These are phyloP conservation scores for Leccinum incarnatum DNA, from an alignment of 768 basidiomycete genomes.

Conservation along the genomic window DNA sequence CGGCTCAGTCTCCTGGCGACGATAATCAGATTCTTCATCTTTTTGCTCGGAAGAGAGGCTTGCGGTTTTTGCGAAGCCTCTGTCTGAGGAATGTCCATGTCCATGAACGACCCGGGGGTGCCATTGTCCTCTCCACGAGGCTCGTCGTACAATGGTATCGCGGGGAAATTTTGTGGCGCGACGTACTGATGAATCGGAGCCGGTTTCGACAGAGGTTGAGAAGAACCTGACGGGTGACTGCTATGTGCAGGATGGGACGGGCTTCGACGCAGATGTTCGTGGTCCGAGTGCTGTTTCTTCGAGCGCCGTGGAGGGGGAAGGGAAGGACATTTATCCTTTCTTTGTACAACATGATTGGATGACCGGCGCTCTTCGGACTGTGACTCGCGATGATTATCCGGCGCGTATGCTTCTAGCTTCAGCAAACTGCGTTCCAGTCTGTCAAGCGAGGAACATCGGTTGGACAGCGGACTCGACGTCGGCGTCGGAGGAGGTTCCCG, in stretches of 20 bases:
- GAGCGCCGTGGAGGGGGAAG: constrained; percentile 15
- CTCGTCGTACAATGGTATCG: background rate
- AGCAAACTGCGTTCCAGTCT: constrained; percentile 34
- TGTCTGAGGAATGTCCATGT: constrained; percentile 29
- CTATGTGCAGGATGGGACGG: constrained; percentile 1
- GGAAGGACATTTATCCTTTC: constrained; percentile 19
- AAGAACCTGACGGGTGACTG: constrained; percentile 5
- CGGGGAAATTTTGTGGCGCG: background rate
- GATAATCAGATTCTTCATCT: constrained; percentile 18
- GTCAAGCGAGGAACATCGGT: constrained; percentile 31
- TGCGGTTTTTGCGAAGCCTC: constrained; percentile 9
- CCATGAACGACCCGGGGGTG: constrained; percentile 30
- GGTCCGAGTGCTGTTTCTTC: constrained; percentile 13
- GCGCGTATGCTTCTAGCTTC: constrained; percentile 32
- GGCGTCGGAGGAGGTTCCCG: constrained; percentile 25
- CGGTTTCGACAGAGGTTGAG: constrained; percentile 5
- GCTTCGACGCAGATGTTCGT: background rate
- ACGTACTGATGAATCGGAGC: background rate
- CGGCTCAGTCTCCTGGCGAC: constrained; percentile 28
- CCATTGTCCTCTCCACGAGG: background rate
- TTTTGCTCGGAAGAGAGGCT: constrained; percentile 12
- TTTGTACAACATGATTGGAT: background rate
- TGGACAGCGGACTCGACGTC: constrained; percentile 1
- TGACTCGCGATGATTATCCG: constrained; percentile 24
- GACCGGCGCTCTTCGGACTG: constrained; percentile 10